These are phyloP conservation scores for Nemania serpens DNA, from an alignment of 2,329 filamentous ascomycete genomes.

Conservation along the genomic window DNA sequence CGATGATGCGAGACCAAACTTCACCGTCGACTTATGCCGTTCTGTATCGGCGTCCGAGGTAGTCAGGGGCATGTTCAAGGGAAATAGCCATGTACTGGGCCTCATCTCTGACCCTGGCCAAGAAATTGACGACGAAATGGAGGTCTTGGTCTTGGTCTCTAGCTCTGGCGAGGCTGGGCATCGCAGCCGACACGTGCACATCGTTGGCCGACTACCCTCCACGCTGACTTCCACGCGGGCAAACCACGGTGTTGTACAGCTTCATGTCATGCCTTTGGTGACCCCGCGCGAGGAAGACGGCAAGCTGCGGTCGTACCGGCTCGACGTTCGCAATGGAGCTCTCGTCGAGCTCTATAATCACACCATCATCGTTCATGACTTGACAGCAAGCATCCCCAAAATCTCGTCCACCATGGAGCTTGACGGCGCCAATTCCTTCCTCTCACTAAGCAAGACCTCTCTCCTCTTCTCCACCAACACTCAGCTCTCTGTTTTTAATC, in stretches of 20 bases:
- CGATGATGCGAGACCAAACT: conserved; percentile 39
- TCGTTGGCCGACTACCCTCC: conserved; percentile 34
- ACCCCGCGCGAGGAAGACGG: conserved; percentile 8
- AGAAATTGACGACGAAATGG: conserved; percentile 51
- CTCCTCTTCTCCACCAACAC: conserved; percentile 64
- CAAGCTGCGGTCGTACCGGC: conserved; percentile 48
- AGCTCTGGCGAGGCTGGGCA: conserved; percentile 39
- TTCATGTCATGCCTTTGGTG: conserved; percentile 36
- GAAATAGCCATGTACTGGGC: conserved; percentile 56
- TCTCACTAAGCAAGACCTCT: conserved; percentile 69
- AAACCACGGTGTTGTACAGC: conserved; percentile 34
- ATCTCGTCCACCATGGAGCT: conserved; percentile 59
- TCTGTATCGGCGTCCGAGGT: conserved; percentile 54
- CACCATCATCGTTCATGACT: conserved; percentile 64
- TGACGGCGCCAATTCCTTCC: conserved; percentile 62
- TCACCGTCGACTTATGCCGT: conserved; percentile 57
- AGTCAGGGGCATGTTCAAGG: conserved; percentile 59
- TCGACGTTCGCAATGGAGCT: conserved; percentile 67
- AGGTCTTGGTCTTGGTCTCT: conserved; percentile 60
- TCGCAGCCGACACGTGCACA: conserved; percentile 37
- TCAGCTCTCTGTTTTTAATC: conserved; percentile 68
- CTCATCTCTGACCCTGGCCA: conserved; percentile 55
- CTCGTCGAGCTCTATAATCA: conserved; percentile 63
- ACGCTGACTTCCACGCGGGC: conserved; percentile 22
- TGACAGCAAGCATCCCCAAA: conserved; percentile 66